Percentiles rank a stretch among this genome's conserved stretches.
These are phyloP conservation scores for Lipomyces mesembrius DNA, from an alignment of 805 yeast genomes.

Conservation along the genomic window DNA sequence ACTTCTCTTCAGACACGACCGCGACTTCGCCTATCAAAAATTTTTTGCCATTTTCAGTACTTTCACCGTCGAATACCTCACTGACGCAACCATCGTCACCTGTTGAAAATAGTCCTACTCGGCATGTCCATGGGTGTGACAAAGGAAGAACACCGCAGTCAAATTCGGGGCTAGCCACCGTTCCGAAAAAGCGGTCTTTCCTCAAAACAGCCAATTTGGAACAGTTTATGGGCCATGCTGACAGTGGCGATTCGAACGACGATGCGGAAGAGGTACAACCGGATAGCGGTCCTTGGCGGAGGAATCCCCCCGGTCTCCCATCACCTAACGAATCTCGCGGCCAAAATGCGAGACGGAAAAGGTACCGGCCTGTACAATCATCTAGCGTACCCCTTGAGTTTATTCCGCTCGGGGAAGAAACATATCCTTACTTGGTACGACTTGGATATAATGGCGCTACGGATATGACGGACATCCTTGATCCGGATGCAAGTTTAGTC, in stretches of 20 bases:
- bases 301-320: neutral
- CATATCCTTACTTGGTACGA: constrained; percentile 4
- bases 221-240: neutral
- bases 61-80: neutral
- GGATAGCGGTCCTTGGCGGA: neutral
- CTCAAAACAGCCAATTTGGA: neutral
- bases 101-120: neutral
- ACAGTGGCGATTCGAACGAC: neutral
- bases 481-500: neutral
- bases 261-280: neutral
- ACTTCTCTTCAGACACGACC: neutral
- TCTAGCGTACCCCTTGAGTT: constrained; percentile 7
- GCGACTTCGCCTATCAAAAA: neutral
- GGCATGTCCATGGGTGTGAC: neutral
- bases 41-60: neutral
- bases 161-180: neutral
- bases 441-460: neutral
- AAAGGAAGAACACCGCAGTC: neutral
- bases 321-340: neutral
- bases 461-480: neutral
- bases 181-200: neutral
- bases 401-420: constrained; percentile 17
- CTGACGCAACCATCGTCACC: neutral
- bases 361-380: neutral
- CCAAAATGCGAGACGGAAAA: neutral